A percentile compares a stretch with the other conserved stretches of the same genome.
These are phyloP conservation scores for Beta corolliflora DNA, from an alignment of 179 eudicot genomes.

Conservation along the genomic window DNA sequence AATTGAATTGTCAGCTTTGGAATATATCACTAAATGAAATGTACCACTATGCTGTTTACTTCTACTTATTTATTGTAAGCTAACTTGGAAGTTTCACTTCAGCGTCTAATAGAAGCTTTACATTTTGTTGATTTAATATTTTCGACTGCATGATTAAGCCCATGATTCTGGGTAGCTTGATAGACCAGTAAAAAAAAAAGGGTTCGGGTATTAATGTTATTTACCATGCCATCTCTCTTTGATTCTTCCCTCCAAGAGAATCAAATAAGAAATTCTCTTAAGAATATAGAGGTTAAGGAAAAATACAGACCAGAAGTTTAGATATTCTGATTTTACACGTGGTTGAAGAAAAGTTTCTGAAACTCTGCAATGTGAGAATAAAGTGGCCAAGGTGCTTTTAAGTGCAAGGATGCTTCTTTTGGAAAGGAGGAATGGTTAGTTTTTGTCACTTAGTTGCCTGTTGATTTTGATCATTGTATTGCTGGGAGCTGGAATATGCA, in stretches of 20 bases:
- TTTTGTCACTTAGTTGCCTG: slow-evolving; percentile 36
- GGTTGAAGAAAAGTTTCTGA: slow-evolving; percentile 31
- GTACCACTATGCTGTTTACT: neutral
- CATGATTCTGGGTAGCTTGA: neutral
- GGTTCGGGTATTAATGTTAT: slow-evolving; percentile 1
- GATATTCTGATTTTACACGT: slow-evolving; percentile 37
- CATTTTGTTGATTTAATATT: neutral
- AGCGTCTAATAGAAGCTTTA: neutral
- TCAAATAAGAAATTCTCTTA: slow-evolving; percentile 15
- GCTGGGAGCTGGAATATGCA: slow-evolving; percentile 19
- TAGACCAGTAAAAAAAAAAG: neutral
- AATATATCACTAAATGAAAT: neutral
- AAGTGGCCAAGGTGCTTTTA: slow-evolving; percentile 37
- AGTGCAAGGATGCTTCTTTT: slow-evolving; percentile 37
- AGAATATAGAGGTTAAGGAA: slow-evolving; percentile 24
- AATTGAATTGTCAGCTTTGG: neutral
- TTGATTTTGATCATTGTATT: slow-evolving; percentile 1
- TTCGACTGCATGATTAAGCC: neutral
- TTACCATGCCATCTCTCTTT: slow-evolving; percentile 7
- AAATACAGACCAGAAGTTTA: slow-evolving; percentile 13
- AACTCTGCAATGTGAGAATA: slow-evolving; percentile 32
- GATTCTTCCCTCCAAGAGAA: slow-evolving; percentile 16
- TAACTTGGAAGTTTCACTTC: neutral
- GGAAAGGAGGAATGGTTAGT: slow-evolving; percentile 31
- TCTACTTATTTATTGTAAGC: neutral